Conservation (phyloP, 2,329 filamentous ascomycete species). For the Phyllosticta capitalensis region DNA sequence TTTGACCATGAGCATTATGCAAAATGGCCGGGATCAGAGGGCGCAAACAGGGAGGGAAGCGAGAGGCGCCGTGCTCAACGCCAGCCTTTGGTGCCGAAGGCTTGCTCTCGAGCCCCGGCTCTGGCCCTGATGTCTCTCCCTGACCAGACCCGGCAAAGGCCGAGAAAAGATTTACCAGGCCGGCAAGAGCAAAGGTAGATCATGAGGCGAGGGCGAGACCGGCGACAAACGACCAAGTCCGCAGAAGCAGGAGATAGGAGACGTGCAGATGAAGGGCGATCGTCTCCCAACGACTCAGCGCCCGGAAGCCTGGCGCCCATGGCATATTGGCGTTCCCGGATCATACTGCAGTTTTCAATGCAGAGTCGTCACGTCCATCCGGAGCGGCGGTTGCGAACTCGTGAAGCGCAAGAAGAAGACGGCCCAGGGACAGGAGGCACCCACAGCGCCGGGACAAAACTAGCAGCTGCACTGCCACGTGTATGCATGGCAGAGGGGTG, state of each 20-base stretch:
- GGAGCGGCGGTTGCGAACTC: neutral
- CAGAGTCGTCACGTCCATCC: neutral
- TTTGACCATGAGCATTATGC: neutral
- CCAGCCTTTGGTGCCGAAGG: neutral
- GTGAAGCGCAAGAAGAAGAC: neutral
- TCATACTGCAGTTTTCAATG: neutral
- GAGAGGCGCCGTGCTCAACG: neutral
- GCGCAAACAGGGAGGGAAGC: neutral
- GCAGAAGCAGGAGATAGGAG: neutral
- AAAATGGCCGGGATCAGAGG: neutral
- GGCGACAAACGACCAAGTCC: neutral
- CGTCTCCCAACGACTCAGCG: neutral
- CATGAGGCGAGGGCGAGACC: neutral
- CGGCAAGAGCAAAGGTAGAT: neutral
- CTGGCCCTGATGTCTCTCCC: neutral
- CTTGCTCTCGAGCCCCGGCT: neutral
- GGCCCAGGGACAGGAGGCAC: neutral
- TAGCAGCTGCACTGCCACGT: constrained; percentile 12
- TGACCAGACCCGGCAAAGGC: neutral
- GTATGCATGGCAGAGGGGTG: constrained; percentile 8
- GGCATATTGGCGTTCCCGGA: too few species aligned
- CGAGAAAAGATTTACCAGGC: neutral
- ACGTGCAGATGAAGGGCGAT: neutral
- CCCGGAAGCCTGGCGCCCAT: too few species aligned
- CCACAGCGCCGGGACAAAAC: neutral